phyloP scores from a whole-genome alignment of 1,139 yeast genomes.

The Candida tropicalis region DNA sequence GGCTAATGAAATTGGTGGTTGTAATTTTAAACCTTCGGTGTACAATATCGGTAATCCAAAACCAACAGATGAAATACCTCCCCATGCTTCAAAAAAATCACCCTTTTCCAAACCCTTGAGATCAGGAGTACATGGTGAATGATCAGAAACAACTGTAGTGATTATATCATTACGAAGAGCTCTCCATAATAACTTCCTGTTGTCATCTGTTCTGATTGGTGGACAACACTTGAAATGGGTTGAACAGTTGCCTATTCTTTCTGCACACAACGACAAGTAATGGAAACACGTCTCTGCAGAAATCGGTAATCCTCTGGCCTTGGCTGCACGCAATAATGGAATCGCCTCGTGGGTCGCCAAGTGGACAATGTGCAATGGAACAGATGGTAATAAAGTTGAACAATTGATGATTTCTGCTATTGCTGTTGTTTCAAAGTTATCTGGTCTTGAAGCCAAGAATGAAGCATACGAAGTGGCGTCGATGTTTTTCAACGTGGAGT shows the following conservation, averaged over 20 bases:
- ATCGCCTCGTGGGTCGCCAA: conserved; percentile 82
- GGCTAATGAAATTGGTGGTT: conserved; percentile 54
- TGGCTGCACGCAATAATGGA: conserved; percentile 70
- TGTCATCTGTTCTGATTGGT: conserved; percentile 77
- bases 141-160: conserved; percentile 91
- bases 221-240: conserved; percentile 95
- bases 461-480: conserved; percentile 74
- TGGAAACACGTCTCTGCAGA: conserved; percentile 95
- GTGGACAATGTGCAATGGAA: conserved; percentile 86
- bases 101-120: conserved; percentile 80
- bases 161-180: conserved; percentile 68
- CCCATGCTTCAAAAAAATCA: conserved; percentile 93
- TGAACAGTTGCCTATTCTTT: conserved; percentile 69
- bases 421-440: conserved; percentile 82
- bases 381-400: conserved; percentile 59
- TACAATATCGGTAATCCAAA: conserved; percentile 80
- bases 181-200: conserved; percentile 73
- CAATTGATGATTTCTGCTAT: conserved; percentile 69
- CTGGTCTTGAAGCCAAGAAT: conserved; percentile 85
- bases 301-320: conserved; percentile 55
- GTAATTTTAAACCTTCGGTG: conserved; percentile 66
- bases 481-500: conserved; percentile 42
- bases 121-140: conserved; percentile 94
- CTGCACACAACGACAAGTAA: conserved; percentile 77
- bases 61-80: conserved; percentile 94